A percentile compares a stretch with the other conserved stretches of the same genome.
phyloP scores from a whole-genome alignment of 2,329 filamentous ascomycete genomes.

The Fusarium mexicanum region DNA sequence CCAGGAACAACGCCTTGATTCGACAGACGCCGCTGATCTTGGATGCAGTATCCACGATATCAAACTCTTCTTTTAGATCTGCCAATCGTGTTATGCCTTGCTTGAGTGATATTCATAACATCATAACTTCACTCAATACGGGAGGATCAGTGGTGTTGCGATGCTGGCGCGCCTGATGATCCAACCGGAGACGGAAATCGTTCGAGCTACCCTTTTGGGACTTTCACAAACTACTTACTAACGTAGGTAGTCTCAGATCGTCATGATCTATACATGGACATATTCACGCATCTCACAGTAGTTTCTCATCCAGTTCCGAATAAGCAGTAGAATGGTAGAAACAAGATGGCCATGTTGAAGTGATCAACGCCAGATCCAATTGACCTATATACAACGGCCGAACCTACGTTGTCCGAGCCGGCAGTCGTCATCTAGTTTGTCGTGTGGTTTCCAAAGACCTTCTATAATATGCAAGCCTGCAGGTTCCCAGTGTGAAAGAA shows the following conservation, averaged over 20 bases:
- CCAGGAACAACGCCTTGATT: constrained; percentile 32
- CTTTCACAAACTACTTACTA: background rate
- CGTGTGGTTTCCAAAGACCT: constrained; percentile 45
- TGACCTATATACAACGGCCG: constrained; percentile 45
- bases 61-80: background rate
- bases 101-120: background rate
- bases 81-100: background rate
- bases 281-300: background rate
- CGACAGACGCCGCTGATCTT: constrained; percentile 11
- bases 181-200: background rate
- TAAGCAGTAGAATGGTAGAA: constrained; percentile 5
- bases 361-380: constrained; percentile 39
- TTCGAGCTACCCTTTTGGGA: background rate
- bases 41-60: background rate
- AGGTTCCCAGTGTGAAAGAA: constrained; percentile 40
- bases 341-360: constrained; percentile 36
- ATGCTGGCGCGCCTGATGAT: background rate
- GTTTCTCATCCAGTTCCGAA: background rate
- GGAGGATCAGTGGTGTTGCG: background rate
- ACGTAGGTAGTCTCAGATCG: background rate
- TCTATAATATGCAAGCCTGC: constrained; percentile 51
- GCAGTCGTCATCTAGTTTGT: constrained; percentile 44
- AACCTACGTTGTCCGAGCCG: constrained; percentile 32
- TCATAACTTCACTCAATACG: background rate
- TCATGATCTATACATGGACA: background rate